These are phyloP conservation scores for Penicillium sp. DNA, from an alignment of 2,329 filamentous ascomycete genomes.

Conservation along the genomic window DNA sequence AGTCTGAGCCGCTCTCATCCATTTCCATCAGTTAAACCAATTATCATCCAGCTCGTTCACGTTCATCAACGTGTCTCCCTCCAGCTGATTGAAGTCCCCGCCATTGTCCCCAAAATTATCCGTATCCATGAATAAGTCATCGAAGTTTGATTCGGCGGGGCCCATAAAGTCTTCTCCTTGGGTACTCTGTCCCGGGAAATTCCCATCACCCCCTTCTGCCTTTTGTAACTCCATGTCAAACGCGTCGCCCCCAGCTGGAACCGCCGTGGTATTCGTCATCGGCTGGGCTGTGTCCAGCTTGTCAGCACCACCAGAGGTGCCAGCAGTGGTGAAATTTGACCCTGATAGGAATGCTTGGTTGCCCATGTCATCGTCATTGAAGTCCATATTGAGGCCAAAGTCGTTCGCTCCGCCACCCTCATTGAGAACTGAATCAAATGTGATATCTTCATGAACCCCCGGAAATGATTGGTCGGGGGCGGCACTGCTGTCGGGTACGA, in stretches of 20 bases:
- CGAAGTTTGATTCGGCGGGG: constrained; percentile 45
- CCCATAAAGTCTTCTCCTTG: constrained; percentile 37
- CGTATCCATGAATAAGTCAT: constrained; percentile 44
- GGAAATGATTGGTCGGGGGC: constrained; percentile 26
- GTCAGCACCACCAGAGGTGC: constrained; percentile 15
- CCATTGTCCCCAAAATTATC: constrained; percentile 36
- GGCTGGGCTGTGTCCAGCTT: constrained; percentile 12
- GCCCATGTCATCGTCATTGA: constrained; percentile 38
- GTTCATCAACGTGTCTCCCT: constrained; percentile 38
- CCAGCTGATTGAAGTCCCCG: constrained; percentile 34
- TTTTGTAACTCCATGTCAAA: constrained; percentile 39
- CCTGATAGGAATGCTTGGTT: constrained; percentile 40
- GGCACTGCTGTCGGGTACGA: constrained; percentile 20
- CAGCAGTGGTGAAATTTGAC: constrained; percentile 27
- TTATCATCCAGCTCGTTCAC: constrained; percentile 42
- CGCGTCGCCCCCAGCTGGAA: constrained; percentile 32
- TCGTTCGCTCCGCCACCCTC: constrained; percentile 33
- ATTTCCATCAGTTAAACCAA: constrained; percentile 34
- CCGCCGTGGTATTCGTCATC: constrained; percentile 20
- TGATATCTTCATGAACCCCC: constrained; percentile 34
- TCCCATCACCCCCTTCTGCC: constrained; percentile 14
- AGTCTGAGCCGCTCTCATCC: too few relatives aligned
- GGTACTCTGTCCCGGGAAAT: constrained; percentile 23
- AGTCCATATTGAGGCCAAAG: constrained; percentile 41
- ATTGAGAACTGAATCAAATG: constrained; percentile 42